Base-by-base conservation (phyloP, 371 early-diverging fungal genomes). In the Rhizomucor miehei region DNA sequence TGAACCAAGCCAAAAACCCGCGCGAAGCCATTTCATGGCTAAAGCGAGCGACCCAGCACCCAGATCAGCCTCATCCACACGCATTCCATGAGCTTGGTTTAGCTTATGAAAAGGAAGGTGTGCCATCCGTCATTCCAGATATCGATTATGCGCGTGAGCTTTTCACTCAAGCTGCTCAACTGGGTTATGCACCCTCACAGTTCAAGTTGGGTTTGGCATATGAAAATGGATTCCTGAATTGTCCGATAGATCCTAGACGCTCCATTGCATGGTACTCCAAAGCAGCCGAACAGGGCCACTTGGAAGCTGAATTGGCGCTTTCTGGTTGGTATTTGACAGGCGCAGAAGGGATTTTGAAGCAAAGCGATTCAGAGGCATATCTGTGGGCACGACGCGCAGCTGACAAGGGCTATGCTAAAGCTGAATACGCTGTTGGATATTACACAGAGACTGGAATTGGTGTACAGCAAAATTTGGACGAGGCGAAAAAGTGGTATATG, bases 231-330 rank as follows among this genome's bases (percentile, higher is more conserved):
- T 79, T 82, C 8, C 74, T 98, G 38, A 88, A 84, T n/a, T 90
- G 93, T 54, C 88, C 92, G 0, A 75, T 90, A 2, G 95, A 97
- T 62, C 88, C 99, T 3, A 77, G 91, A 19, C 77, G 90, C 36
- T 93, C 94, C 8, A 95, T 98, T 66, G 92, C 91, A 3, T 99
- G 98, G 96, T 97, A 97, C 73, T 91, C 95, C 36, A 86, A 88
- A 6, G 91, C 95, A 1, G 94, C 94, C 6, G 90, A 95, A 51
- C 86, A 91, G 60, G 89, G 90, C 3, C 84, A 95, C 62, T 66
- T 89, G 1, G 92, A 92, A 38, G 82, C 88, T 5, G 89, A 91
- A 56, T 70, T 94, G 50, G 92, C 92, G 20, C 76, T 94, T 19
- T 89, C 91, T 1, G 93, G 93, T 6, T 94, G 93, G 93, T 94